Percentiles rank a stretch among this genome's conserved stretches.
Conservation (phyloP, 768 basidiomycete species). For the Hypholoma fasciculare region DNA sequence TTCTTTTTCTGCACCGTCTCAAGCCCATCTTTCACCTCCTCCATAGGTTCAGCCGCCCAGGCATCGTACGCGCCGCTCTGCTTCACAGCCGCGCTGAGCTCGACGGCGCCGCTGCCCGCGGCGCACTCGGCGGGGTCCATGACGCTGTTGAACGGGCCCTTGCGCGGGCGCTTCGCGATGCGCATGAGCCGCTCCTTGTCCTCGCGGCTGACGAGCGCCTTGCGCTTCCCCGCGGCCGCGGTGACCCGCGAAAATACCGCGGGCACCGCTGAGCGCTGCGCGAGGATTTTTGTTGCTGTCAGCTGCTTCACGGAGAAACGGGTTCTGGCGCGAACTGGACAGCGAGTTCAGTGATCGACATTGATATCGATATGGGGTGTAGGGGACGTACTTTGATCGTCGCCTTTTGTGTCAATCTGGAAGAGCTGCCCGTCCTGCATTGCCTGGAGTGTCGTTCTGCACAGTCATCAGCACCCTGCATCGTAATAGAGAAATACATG, state of each 20-base stretch:
- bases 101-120: slow-evolving; percentile 63
- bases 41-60: slow-evolving; percentile 47
- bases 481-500: slow-evolving; percentile 6
- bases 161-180: slow-evolving; percentile 71
- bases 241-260: slow-evolving; percentile 65
- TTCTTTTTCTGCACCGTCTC: slow-evolving; percentile 44
- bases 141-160: slow-evolving; percentile 71
- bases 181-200: slow-evolving; percentile 77
- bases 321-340: slow-evolving; percentile 34
- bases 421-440: slow-evolving; percentile 77
- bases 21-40: slow-evolving; percentile 35
- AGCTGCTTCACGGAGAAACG: slow-evolving; percentile 54
- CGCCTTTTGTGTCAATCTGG: slow-evolving; percentile 77
- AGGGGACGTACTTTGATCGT: slow-evolving; percentile 58
- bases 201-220: slow-evolving; percentile 49
- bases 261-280: slow-evolving; percentile 86
- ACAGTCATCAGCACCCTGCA: background rate
- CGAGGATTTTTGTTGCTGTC: slow-evolving; percentile 76
- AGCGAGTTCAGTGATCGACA: background rate
- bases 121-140: slow-evolving; percentile 69
- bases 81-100: slow-evolving; percentile 68
- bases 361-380: background rate
- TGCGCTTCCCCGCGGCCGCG: slow-evolving; percentile 44
- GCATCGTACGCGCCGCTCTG: slow-evolving; percentile 67
- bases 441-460: slow-evolving; percentile 63